Evolutionary conservation across 2,329 filamentous ascomycete species (phyloP).

Genomic region (Fusarium anguioides): DNA sequence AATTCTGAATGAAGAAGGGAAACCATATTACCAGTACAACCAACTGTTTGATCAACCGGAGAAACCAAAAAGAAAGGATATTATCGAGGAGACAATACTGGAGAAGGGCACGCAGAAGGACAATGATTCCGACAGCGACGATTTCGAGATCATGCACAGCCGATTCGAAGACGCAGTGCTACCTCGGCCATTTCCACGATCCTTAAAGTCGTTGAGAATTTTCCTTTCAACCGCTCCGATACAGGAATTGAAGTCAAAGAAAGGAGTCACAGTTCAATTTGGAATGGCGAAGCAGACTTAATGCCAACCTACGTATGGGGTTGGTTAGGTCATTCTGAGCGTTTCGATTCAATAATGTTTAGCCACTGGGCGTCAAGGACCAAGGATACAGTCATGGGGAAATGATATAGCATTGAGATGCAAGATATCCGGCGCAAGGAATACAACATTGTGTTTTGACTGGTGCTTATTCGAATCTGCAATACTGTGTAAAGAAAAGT

Average conservation of each 20-base stretch:
- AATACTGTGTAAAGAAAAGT: conserved; percentile 28
- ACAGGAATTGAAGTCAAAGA: conserved; percentile 63
- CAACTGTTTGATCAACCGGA: conserved; percentile 61
- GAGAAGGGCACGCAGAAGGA: conserved; percentile 33
- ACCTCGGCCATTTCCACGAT: conserved; percentile 57
- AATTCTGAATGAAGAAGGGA: conserved; percentile 60
- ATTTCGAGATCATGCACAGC: conserved; percentile 69
- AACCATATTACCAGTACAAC: conserved; percentile 68
- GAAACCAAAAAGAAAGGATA: conserved; percentile 47
- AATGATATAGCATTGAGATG: conserved; percentile 1
- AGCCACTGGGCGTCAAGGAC: conserved; percentile 18
- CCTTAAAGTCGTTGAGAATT: conserved; percentile 67
- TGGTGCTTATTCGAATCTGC: conserved; percentile 28
- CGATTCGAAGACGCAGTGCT: conserved; percentile 66
- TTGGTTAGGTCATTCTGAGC: not conserved
- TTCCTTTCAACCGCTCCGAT: conserved; percentile 67
- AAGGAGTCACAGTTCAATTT: conserved; percentile 60
- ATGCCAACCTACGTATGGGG: not conserved
- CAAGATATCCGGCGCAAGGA: conserved; percentile 37
- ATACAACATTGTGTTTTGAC: conserved; percentile 27
- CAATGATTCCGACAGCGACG: conserved; percentile 52
- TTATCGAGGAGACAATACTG: conserved; percentile 59
- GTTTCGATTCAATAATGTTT: not conserved
- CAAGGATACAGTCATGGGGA: conserved; percentile 1
- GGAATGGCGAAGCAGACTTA: conserved; percentile 49